These are phyloP conservation scores for Backusella tarrabulga DNA, from an alignment of 192 early-diverging fungal species.

Conservation along the genomic window DNA sequence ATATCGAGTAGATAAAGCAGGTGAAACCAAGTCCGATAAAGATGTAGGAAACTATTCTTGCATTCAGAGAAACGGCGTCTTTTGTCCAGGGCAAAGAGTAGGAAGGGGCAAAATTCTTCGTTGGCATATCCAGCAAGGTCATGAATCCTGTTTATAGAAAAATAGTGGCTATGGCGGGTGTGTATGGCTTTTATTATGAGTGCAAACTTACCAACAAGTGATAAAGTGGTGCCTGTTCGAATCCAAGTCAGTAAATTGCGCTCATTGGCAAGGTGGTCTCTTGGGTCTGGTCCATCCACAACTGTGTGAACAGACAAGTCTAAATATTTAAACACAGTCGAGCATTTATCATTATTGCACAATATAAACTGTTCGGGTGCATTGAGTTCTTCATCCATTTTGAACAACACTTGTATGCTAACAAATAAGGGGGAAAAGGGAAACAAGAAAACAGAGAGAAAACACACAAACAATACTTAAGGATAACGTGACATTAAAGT, in stretches of 20 bases:
- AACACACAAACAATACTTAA: no score
- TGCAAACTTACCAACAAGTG: conserved; percentile 18
- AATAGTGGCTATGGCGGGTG: neutral
- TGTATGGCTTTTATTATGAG: neutral
- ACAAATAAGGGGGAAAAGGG: neutral
- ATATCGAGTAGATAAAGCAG: conserved; percentile 11
- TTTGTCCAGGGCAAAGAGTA: conserved; percentile 16
- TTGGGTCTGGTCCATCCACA: conserved; percentile 22
- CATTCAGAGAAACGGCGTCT: neutral
- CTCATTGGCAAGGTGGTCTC: conserved; percentile 36
- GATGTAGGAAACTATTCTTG: conserved; percentile 14
- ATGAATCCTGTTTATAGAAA: conserved; percentile 4
- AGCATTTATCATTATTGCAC: conserved; percentile 27
- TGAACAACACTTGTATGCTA: neutral
- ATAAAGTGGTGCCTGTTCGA: conserved; percentile 25
- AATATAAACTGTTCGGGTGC: conserved; percentile 9
- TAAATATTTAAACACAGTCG: conserved; percentile 20
- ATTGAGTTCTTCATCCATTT: conserved; percentile 16
- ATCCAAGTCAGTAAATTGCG: conserved; percentile 34
- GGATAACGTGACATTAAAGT: neutral
- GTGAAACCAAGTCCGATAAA: conserved; percentile 20
- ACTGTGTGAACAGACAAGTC: conserved; percentile 22
- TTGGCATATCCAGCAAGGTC: conserved; percentile 6
- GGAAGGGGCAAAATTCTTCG: conserved; percentile 15
- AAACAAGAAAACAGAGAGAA: neutral